Evolutionary conservation across 768 basidiomycete species (phyloP).

Genomic region (Boletus edulis): DNA sequence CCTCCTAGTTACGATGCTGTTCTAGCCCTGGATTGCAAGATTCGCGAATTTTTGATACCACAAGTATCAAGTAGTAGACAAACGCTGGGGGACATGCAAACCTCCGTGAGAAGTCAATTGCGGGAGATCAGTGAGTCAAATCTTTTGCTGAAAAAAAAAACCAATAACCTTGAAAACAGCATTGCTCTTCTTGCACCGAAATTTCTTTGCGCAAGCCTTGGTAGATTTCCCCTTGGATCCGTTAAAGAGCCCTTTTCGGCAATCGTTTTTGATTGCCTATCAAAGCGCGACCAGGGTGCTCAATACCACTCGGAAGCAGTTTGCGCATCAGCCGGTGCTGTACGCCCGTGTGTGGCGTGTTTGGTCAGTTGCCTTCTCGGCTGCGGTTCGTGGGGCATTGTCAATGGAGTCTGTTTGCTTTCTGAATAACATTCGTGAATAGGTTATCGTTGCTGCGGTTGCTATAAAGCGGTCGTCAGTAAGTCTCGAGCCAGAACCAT

Average conservation of each 20-base stretch:
- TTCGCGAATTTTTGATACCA: constrained; percentile 37
- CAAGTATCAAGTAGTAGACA: not conserved
- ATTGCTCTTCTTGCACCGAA: constrained; percentile 53
- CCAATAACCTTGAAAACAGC: constrained; percentile 30
- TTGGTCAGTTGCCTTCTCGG: constrained; percentile 56
- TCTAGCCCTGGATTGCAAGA: constrained; percentile 49
- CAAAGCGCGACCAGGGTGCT: too few relatives aligned
- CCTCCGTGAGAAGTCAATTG: not conserved
- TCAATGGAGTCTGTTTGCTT: not conserved
- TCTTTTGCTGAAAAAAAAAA: too few relatives aligned
- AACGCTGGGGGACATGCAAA: not conserved
- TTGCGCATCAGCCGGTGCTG: too few relatives aligned
- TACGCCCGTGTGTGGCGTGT: constrained; percentile 45
- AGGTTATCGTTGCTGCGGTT: constrained; percentile 38
- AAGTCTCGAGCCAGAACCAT: constrained; percentile 43
- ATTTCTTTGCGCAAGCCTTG: constrained; percentile 57
- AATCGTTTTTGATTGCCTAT: too few relatives aligned
- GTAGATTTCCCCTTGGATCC: constrained; percentile 47
- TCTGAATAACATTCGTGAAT: not conserved
- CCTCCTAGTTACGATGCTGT: constrained; percentile 46
- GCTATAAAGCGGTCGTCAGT: constrained; percentile 45
- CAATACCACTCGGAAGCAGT: too few relatives aligned
- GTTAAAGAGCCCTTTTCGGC: too few relatives aligned
- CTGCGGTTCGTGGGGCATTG: constrained; percentile 41
- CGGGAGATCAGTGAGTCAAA: too few relatives aligned